phyloP scores from a whole-genome alignment of 2,329 filamentous ascomycete species.

The Claviceps sp. region DNA sequence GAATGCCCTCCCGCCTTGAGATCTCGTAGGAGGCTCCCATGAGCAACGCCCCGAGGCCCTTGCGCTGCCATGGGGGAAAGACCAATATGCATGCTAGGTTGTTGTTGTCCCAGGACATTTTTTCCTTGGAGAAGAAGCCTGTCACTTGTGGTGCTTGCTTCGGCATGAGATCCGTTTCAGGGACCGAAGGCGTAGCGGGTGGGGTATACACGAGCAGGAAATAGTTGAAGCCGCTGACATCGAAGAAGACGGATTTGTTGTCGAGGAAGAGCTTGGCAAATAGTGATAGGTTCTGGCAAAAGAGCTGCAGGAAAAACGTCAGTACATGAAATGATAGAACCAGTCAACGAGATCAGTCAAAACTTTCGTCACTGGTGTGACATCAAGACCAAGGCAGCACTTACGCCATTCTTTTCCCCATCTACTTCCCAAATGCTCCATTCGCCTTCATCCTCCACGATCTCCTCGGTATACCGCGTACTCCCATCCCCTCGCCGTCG shows the following conservation, averaged over 20 bases:
- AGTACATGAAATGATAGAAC: neutral
- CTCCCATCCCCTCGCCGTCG: slow-evolving; percentile 23
- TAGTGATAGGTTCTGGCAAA: slow-evolving; percentile 88
- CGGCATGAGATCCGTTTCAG: slow-evolving; percentile 4
- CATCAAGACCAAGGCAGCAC: slow-evolving; percentile 13
- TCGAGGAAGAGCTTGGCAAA: slow-evolving; percentile 97
- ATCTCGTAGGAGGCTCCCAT: slow-evolving; percentile 94
- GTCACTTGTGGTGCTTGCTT: slow-evolving; percentile 38
- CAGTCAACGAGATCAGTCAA: neutral
- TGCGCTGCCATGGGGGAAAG: slow-evolving; percentile 90
- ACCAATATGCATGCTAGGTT: slow-evolving; percentile 93
- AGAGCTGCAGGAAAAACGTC: slow-evolving; percentile 39
- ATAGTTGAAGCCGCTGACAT: slow-evolving; percentile 88
- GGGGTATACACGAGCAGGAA: slow-evolving; percentile 73
- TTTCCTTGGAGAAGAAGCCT: slow-evolving; percentile 98
- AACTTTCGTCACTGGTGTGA: no score
- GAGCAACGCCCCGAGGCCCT: slow-evolving; percentile 73
- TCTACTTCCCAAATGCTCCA: slow-evolving; percentile 91
- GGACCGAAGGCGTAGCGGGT: slow-evolving; percentile 11
- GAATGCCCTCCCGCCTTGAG: slow-evolving; percentile 64
- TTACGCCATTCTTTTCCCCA: slow-evolving; percentile 65
- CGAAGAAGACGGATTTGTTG: slow-evolving; percentile 97
- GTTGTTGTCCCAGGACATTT: slow-evolving; percentile 97
- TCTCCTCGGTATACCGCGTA: slow-evolving; percentile 27
- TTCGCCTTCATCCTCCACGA: slow-evolving; percentile 48